phyloP scores from a whole-genome alignment of 805 yeast species.

The Ogataea nakhonphanomensis region DNA sequence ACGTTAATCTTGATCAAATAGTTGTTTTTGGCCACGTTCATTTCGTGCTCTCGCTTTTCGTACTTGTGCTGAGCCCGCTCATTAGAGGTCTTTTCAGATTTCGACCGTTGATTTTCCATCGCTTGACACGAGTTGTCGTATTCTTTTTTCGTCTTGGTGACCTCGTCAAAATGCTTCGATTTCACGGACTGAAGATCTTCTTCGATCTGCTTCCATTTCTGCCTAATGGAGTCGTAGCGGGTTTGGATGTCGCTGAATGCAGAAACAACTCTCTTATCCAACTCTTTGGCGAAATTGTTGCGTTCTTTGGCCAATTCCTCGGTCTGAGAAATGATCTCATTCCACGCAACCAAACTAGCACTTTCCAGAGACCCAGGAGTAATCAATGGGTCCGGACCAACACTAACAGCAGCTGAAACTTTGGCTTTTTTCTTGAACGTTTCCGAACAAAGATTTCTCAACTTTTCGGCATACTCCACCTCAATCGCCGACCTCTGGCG shows the following conservation, averaged over 20 bases:
- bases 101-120: slow-evolving; percentile 78
- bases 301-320: slow-evolving; percentile 74
- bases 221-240: slow-evolving; percentile 52
- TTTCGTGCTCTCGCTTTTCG: slow-evolving; percentile 64
- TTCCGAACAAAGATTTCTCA: slow-evolving; percentile 60
- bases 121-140: slow-evolving; percentile 78
- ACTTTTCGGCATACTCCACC: slow-evolving; percentile 71
- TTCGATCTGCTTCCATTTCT: slow-evolving; percentile 55
- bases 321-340: slow-evolving; percentile 77
- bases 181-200: slow-evolving; percentile 51
- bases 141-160: slow-evolving; percentile 62
- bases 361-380: slow-evolving; percentile 95
- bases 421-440: slow-evolving; percentile 76
- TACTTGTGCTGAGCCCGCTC: slow-evolving; percentile 51
- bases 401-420: slow-evolving; percentile 63
- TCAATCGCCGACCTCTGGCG: slow-evolving; percentile 79
- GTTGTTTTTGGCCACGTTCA: slow-evolving; percentile 84
- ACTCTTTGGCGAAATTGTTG: slow-evolving; percentile 52
- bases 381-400: slow-evolving; percentile 84
- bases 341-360: slow-evolving; percentile 88
- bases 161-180: slow-evolving; percentile 50
- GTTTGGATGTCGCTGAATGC: slow-evolving; percentile 53
- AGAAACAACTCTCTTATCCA: slow-evolving; percentile 56
- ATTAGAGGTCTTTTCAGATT: slow-evolving; percentile 55
- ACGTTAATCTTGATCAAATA: slow-evolving; percentile 77